Evolutionary conservation across 75 land plant genomes (phyloP).

Genomic region (Sequoia sempervirens): DNA sequence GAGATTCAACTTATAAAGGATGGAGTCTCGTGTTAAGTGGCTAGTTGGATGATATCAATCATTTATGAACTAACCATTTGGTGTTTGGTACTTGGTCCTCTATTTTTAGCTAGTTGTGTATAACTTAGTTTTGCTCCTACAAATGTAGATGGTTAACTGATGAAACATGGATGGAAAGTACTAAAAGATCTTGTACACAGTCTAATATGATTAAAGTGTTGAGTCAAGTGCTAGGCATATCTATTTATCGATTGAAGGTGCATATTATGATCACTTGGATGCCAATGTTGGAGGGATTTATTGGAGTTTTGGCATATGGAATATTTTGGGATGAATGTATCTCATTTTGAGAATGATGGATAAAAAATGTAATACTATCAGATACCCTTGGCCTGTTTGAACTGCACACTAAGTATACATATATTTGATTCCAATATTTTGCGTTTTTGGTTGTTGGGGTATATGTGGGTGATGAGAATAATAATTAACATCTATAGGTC

Average conservation of each 20-base stretch:
- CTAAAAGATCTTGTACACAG: too few species aligned
- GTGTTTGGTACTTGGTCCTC: too few species aligned
- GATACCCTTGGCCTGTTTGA: background rate
- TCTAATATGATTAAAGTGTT: too few species aligned
- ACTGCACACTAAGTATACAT: background rate
- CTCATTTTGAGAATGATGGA: background rate
- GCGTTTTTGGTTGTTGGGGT: background rate
- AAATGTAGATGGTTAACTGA: too few species aligned
- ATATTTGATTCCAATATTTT: background rate
- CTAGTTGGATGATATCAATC: too few species aligned
- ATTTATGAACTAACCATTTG: too few species aligned
- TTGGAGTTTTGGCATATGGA: background rate
- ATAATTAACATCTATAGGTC: background rate
- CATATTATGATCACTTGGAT: background rate
- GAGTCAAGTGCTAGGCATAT: background rate
- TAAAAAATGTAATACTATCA: background rate
- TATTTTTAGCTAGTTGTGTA: too few species aligned
- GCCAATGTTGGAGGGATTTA: background rate
- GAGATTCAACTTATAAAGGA: too few species aligned
- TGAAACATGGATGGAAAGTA: too few species aligned
- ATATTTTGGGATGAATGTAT: background rate
- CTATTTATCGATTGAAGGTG: background rate
- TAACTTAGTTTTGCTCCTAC: too few species aligned
- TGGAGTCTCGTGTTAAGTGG: too few species aligned
- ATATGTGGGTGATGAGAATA: background rate